Evolutionary conservation across 129 eudicot genomes (phyloP), one percentile per base, ranked within the genome.

Genomic region (Chrysanthemum makinoi): DNA sequence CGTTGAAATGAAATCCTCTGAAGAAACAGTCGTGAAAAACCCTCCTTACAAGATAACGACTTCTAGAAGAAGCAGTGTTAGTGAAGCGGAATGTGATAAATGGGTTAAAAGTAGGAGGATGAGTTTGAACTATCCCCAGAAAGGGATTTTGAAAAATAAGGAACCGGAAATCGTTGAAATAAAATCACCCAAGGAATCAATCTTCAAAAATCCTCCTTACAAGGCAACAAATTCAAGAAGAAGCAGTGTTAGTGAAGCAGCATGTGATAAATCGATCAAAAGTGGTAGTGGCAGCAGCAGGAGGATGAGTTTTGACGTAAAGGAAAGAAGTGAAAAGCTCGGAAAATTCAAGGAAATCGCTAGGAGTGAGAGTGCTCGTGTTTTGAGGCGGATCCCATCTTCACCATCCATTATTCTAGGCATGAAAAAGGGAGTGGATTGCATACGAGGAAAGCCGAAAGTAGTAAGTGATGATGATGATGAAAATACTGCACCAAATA

Each of bases 401-500:
- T 94, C 99, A 60, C 99, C 99, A 0, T 90, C 99, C 19, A 80
- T 87, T 22, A 79, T 94, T 35, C 53, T 94, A 79, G 92, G 96
- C 60, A 87, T 94, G 99, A 94, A 76, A 69, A 94, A 94, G 73
- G 90, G 95, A 5, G 98, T 94, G 39, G 98, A 94, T 77, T 85
- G 96, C 83, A 89, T 94, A 4, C 73, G 95, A 65, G 82, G 82
- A 80, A 93, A 87, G 72, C 95, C 95, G 0, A 74, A 57, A 10
- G 96, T 93, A 4, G 65, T 73, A 0, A 85, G 85, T 39, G 95
- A 87, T 68, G 89, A 91, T 49, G 86, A 84, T 12, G 86, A 84
- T 22, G 85, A 61, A 65, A 28, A 68, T 24, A 60, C 3, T 51
- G 82, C 47, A 70, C 77, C 75, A 11, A 70, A 75, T 55, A 79